Percentiles rank a stretch among this genome's conserved stretches.
Evolutionary conservation across 306 rosid genomes (phyloP).

Genomic region (Astragalus membranaceus): DNA sequence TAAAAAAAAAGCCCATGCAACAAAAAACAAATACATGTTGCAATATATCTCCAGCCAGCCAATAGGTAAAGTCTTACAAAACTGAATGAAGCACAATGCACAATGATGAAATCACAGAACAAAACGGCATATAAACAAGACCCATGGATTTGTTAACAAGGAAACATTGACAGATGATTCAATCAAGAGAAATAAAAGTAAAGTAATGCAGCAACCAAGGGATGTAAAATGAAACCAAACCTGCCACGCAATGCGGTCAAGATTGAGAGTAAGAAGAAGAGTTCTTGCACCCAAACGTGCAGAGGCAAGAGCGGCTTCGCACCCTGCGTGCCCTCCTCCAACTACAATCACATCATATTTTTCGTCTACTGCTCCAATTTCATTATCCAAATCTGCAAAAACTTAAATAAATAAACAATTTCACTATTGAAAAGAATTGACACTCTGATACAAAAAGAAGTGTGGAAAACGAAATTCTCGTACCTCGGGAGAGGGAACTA

Average conservation of each 20-base stretch:
- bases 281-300: slow-evolving; percentile 89
- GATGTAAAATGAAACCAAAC: slow-evolving; percentile 24
- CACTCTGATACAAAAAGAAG: background rate
- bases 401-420: background rate
- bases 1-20: background rate
- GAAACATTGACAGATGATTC: background rate
- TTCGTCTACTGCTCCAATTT: slow-evolving; percentile 42
- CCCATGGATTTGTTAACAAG: background rate
- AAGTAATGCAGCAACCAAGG: background rate
- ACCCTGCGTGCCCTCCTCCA: slow-evolving; percentile 99
- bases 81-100: background rate
- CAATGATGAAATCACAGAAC: background rate
- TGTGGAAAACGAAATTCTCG: background rate
- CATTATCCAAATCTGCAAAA: slow-evolving; percentile 35
- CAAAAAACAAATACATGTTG: background rate
- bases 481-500: slow-evolving; percentile 41
- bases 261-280: slow-evolving; percentile 86
- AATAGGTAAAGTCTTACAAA: background rate
- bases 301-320: slow-evolving; percentile 82
- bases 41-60: background rate
- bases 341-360: slow-evolving; percentile 89
- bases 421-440: background rate
- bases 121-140: background rate
- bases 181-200: background rate
- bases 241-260: slow-evolving; percentile 98